Evolutionary conservation across 192 early-diverging fungal genomes (phyloP).

Genomic region (Coemansia sp.): DNA sequence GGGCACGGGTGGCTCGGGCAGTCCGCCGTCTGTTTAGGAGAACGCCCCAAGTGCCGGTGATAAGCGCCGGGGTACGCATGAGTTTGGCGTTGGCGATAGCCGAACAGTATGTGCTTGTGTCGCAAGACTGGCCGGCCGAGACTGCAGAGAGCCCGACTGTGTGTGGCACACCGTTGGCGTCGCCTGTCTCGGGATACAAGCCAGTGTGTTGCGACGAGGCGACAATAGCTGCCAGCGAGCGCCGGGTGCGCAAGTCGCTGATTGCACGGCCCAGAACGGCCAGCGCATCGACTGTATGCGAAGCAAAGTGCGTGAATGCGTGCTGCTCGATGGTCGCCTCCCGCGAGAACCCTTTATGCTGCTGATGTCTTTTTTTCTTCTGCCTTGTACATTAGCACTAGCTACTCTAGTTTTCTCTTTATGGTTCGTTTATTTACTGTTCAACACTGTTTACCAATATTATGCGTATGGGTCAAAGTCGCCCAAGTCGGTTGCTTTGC

Average conservation of each 20-base stretch:
- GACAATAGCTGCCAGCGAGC: neutral
- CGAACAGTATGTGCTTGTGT: conserved; percentile 37
- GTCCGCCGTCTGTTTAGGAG: neutral
- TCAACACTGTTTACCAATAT: neutral
- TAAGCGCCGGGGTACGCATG: conserved; percentile 29
- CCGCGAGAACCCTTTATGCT: conserved; percentile 35
- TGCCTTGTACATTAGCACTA: neutral
- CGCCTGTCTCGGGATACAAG: conserved; percentile 5
- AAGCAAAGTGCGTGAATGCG: conserved; percentile 1
- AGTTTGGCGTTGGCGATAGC: conserved; percentile 37
- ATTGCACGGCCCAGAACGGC: conserved; percentile 8
- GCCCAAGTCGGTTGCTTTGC: conserved; percentile 36
- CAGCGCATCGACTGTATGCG: conserved; percentile 6
- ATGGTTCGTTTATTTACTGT: neutral
- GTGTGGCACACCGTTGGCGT: conserved; percentile 2
- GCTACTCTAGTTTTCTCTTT: neutral
- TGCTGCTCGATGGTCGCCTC: conserved; percentile 7
- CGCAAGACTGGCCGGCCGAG: conserved; percentile 15
- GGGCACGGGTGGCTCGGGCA: neutral
- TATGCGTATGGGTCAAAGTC: conserved; percentile 54
- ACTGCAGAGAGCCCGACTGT: neutral
- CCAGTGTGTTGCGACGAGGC: conserved; percentile 1
- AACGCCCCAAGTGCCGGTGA: neutral
- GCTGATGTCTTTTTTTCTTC: conserved; percentile 14
- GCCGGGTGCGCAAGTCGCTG: conserved; percentile 4